Evolutionary conservation across 2,329 filamentous ascomycete species (phyloP), one percentile per base, ranked within the genome.

Genomic region (Niveomyces coronatus): DNA sequence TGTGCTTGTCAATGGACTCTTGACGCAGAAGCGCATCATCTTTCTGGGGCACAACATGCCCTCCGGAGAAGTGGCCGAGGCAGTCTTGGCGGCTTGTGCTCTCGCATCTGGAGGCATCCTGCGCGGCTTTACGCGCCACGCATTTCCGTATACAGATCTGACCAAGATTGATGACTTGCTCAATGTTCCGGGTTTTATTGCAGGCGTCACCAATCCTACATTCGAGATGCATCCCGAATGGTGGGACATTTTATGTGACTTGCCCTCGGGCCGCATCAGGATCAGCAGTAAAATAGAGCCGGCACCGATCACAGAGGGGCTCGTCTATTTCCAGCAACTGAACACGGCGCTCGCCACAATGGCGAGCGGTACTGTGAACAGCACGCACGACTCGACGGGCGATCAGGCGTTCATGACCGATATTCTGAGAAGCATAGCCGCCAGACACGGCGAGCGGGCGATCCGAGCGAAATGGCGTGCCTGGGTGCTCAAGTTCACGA

Each of bases 91-190:
- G n/a, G 88, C 91, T 2, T 98, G 91, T 58, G 86, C 91, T 9
- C 71, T 98, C 32, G 89, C 84, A 11, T 95, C 88, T 10, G 91
- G 91, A 15, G 89, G 91, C 5, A 68, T 94, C n/a, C 67, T 98
- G 24, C 75, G 88, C 41, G 91, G 91, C 19, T 98, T 98, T 60
- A 94, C 89, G 8, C 76, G 91, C 14, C 86, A 96, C 61, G 91
- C 91, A 1, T 98, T 98, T 55, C 91, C 91, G 3, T 98, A 98
- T 55, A 98, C 91, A 1, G 91, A 98, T 63, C 70, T 98, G 30
- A 95, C 87, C 46, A 98, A 98, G 62, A 88, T 98, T 43, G 91
- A 98, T 48, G 91, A 96, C 55, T 72, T 98, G 9, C 71, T 98
- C 33, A 89, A 93, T 51, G 91, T 98, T 0, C 89, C 91, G 6